phyloP scores from a whole-genome alignment of 2,329 filamentous ascomycete species.

The Anthostomella pinea region DNA sequence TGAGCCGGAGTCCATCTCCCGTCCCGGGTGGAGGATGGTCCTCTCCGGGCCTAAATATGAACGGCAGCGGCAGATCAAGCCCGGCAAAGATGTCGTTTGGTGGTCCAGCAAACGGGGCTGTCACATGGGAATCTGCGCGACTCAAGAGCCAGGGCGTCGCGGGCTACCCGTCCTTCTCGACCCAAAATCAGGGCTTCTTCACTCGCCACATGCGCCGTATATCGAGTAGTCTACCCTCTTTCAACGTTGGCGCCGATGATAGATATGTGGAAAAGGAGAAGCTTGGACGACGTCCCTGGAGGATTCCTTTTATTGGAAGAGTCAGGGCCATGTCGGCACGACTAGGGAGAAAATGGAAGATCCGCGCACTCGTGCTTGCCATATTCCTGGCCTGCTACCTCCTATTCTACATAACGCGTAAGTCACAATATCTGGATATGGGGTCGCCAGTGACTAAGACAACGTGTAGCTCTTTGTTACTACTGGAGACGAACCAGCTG shows the following conservation, averaged over 20 bases:
- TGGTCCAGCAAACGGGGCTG: constrained; percentile 52
- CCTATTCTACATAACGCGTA: constrained; percentile 72
- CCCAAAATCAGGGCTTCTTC: constrained; percentile 83
- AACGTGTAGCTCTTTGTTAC: constrained; percentile 48
- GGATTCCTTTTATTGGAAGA: constrained; percentile 45
- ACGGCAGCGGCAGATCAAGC: constrained; percentile 65
- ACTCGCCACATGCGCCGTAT: constrained; percentile 77
- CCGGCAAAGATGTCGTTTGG: constrained; percentile 51
- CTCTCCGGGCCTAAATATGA: constrained; percentile 73
- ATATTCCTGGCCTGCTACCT: constrained; percentile 59
- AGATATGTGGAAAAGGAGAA: constrained; percentile 78
- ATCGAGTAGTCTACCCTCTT: constrained; percentile 74
- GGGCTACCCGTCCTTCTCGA: constrained; percentile 76
- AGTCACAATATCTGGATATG: constrained; percentile 38
- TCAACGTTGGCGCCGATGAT: constrained; percentile 48
- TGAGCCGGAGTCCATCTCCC: constrained; percentile 86
- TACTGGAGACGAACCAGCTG: constrained; percentile 69
- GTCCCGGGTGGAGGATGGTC: constrained; percentile 83
- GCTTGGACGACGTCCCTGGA: constrained; percentile 56
- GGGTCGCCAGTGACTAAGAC: constrained; percentile 23
- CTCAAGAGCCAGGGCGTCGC: constrained; percentile 70
- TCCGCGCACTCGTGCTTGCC: constrained; percentile 58
- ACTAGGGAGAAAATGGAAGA: constrained; percentile 63
- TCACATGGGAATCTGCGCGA: constrained; percentile 82
- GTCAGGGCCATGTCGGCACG: constrained; percentile 45